Percentiles rank a stretch among this genome's conserved stretches.
These are phyloP conservation scores for Aspergillus affinis DNA, from an alignment of 495 filamentous ascomycete species.

Conservation along the genomic window DNA sequence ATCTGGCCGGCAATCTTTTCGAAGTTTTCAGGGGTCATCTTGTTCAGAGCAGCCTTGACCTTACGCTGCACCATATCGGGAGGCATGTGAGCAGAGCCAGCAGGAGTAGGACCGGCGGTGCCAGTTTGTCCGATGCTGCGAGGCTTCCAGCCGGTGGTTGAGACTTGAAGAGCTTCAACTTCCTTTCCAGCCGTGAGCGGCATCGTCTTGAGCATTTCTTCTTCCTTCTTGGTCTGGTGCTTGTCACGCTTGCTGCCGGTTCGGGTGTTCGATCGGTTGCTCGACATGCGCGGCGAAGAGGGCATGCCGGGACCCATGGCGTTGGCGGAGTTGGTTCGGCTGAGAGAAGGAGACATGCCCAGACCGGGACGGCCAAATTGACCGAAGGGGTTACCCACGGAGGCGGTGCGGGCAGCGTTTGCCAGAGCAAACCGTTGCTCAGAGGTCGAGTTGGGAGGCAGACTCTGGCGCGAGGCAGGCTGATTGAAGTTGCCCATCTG, in stretches of 20 bases:
- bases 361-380: conserved; percentile 57
- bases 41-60: conserved; percentile 97
- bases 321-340: conserved; percentile 56
- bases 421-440: conserved; percentile 30
- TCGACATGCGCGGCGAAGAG: conserved; percentile 52
- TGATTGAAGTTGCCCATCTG: conserved; percentile 73
- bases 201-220: conserved; percentile 74
- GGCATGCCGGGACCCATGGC: conserved; percentile 46
- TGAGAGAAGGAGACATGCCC: conserved; percentile 54
- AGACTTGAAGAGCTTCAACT: conserved; percentile 71
- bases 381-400: conserved; percentile 58
- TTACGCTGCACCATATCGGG: conserved; percentile 96
- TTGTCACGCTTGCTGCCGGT: conserved; percentile 63
- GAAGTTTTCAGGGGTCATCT: conserved; percentile 99
- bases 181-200: conserved; percentile 80
- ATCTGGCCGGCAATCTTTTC: conserved; percentile 94
- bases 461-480: conserved; percentile 40
- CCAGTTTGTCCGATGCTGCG: conserved; percentile 57
- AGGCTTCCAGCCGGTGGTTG: conserved; percentile 86
- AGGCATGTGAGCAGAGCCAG: conserved; percentile 58
- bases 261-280: conserved; percentile 50
- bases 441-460: conserved; percentile 70
- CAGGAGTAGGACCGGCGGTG: conserved; percentile 54
- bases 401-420: conserved; percentile 34
- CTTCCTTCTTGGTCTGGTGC: conserved; percentile 55